phyloP scores from a whole-genome alignment of 148 eudicot species.

The Diospyros kaki region DNA sequence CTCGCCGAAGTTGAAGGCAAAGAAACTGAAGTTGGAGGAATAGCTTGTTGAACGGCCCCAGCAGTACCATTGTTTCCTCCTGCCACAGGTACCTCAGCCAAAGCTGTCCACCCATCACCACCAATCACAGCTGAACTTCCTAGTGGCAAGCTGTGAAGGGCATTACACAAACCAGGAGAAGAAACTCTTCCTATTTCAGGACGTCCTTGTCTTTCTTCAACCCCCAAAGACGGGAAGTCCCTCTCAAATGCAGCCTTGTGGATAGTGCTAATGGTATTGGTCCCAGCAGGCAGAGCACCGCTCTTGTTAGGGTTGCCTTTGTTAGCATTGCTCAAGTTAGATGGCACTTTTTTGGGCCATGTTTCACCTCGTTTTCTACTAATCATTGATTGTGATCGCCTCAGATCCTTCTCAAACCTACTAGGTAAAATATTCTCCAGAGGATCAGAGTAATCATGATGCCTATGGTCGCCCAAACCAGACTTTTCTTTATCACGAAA shows the following conservation, averaged over 20 bases:
- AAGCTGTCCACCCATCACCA: slow-evolving; percentile 46
- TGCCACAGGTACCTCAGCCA: slow-evolving; percentile 44
- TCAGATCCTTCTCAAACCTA: slow-evolving; percentile 38
- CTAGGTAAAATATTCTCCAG: slow-evolving; percentile 16
- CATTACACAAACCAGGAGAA: slow-evolving; percentile 40
- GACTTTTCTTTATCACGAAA: slow-evolving; percentile 24
- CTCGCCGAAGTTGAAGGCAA: slow-evolving; percentile 16
- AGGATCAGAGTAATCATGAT: slow-evolving; percentile 26
- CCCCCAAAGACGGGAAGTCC: slow-evolving; percentile 42
- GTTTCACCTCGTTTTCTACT: slow-evolving; percentile 31
- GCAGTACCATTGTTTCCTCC: slow-evolving; percentile 25
- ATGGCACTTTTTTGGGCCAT: slow-evolving; percentile 25
- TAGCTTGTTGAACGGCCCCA: slow-evolving; percentile 17
- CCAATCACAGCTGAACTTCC: slow-evolving; percentile 23
- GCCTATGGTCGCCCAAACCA: slow-evolving; percentile 16
- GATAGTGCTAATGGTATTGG: slow-evolving; percentile 11
- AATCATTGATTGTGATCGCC: slow-evolving; percentile 41
- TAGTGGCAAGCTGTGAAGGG: slow-evolving; percentile 30
- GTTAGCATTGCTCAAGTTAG: slow-evolving; percentile 19
- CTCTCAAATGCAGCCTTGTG: slow-evolving; percentile 33
- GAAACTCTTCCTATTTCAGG: slow-evolving; percentile 34
- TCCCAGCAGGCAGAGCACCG: slow-evolving; percentile 16
- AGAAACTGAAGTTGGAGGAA: slow-evolving; percentile 19
- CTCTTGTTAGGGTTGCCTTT: slow-evolving; percentile 14
- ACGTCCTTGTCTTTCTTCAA: slow-evolving; percentile 28